Evolutionary conservation across 2,329 filamentous ascomycete genomes (phyloP).

Genomic region (Pestalotiopsis fici): DNA sequence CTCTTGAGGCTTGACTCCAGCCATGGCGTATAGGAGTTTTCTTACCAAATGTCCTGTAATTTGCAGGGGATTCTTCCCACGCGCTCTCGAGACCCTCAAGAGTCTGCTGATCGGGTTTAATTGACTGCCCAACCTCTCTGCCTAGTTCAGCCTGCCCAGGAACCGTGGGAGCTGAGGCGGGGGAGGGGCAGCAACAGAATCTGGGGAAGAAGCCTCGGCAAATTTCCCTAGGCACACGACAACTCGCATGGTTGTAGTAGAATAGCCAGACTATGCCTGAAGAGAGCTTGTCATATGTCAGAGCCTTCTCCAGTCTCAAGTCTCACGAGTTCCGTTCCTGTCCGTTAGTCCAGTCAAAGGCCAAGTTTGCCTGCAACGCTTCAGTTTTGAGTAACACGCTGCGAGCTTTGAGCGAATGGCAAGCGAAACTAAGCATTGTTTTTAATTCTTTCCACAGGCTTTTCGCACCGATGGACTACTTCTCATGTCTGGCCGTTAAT

Average conservation of each 20-base stretch:
- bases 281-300: background rate
- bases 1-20: background rate
- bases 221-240: background rate
- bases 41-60: background rate
- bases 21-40: background rate
- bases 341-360: background rate
- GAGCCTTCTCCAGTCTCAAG: background rate
- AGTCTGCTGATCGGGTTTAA: background rate
- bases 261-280: background rate
- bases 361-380: background rate
- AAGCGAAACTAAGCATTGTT: background rate
- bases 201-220: slow-evolving; percentile 5
- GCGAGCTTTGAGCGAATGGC: background rate
- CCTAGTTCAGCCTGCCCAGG: background rate
- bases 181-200: slow-evolving; percentile 1
- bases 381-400: background rate
- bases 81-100: background rate
- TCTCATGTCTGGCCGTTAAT: background rate
- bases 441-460: background rate
- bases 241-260: too few species aligned
- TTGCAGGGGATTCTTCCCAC: background rate
- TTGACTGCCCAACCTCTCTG: background rate
- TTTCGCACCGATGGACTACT: background rate
- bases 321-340: too few species aligned
- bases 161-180: background rate